phyloP scores from a whole-genome alignment of 2,329 filamentous ascomycete genomes.

The Bretziella fagacearum region DNA sequence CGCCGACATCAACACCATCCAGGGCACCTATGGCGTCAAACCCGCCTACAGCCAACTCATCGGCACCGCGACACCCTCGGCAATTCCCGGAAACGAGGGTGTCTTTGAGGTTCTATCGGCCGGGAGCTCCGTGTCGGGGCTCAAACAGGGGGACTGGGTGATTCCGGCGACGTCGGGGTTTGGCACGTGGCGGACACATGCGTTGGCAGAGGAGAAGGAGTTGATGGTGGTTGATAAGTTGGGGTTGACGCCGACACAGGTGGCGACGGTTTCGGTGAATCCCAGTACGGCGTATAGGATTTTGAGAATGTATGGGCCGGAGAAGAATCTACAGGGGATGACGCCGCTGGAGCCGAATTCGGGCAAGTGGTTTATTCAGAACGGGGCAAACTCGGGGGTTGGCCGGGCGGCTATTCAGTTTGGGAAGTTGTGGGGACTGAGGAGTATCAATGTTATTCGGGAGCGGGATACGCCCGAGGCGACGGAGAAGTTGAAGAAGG shows the following conservation, averaged over 20 bases:
- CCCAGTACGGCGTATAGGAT: slow-evolving; percentile 90
- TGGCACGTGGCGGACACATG: slow-evolving; percentile 91
- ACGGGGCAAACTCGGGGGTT: slow-evolving; percentile 88
- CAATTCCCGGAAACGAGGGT: slow-evolving; percentile 78
- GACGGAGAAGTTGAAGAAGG: slow-evolving; percentile 40
- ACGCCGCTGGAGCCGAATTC: slow-evolving; percentile 28
- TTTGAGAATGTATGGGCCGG: slow-evolving; percentile 54
- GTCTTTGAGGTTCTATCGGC: slow-evolving; percentile 73
- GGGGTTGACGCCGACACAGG: slow-evolving; percentile 58
- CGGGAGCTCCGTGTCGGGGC: slow-evolving; percentile 35
- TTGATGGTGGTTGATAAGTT: slow-evolving; percentile 56
- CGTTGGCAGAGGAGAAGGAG: slow-evolving; percentile 38
- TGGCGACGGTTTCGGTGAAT: slow-evolving; percentile 79
- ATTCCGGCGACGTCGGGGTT: slow-evolving; percentile 70
- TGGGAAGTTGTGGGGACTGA: slow-evolving; percentile 67
- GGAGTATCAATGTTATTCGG: slow-evolving; percentile 78
- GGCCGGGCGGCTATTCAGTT: slow-evolving; percentile 85
- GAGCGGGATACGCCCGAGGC: slow-evolving; percentile 47
- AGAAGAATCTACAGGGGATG: slow-evolving; percentile 30
- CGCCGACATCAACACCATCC: slow-evolving; percentile 93
- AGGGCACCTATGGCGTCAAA: slow-evolving; percentile 84
- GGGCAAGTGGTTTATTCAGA: slow-evolving; percentile 89
- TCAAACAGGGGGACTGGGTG: slow-evolving; percentile 78
- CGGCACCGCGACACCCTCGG: slow-evolving; percentile 58
- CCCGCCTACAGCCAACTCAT: slow-evolving; percentile 60